These are phyloP conservation scores for Beverwykella pulmonaria DNA, from an alignment of 495 filamentous ascomycete species.

Conservation along the genomic window DNA sequence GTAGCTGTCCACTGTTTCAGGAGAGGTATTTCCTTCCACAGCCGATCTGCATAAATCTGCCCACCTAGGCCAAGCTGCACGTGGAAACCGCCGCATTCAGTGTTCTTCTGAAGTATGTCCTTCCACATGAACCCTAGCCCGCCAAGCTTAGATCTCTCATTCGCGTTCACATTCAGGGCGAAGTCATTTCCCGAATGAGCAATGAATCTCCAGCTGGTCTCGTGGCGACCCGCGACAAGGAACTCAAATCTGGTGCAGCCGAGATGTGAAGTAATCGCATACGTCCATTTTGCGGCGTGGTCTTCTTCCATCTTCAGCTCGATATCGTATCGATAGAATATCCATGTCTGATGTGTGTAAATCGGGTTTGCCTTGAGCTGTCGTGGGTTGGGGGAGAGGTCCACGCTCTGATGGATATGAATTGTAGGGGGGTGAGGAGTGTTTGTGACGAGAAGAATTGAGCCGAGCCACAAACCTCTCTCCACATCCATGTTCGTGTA, in stretches of 20 bases:
- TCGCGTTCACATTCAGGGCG: constrained; percentile 78
- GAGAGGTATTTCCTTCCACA: constrained; percentile 94
- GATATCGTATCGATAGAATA: constrained; percentile 93
- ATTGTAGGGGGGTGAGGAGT: constrained; percentile 94
- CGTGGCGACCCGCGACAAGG: constrained; percentile 86
- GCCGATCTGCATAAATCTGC: constrained; percentile 92
- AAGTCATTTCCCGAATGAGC: constrained; percentile 96
- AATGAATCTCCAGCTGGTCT: constrained; percentile 95
- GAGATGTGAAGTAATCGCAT: constrained; percentile 94
- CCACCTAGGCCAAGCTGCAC: constrained; percentile 87
- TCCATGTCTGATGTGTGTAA: constrained; percentile 86
- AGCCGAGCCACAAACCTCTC: constrained; percentile 84
- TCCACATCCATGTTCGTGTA: constrained; percentile 98
- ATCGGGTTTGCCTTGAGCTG: constrained; percentile 86
- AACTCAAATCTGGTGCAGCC: constrained; percentile 98
- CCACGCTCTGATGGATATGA: constrained; percentile 87
- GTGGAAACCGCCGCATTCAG: constrained; percentile 94
- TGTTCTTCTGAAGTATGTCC: constrained; percentile 95
- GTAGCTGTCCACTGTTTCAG: constrained; percentile 92
- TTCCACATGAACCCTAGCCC: constrained; percentile 98
- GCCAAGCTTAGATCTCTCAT: constrained; percentile 80
- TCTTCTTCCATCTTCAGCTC: constrained; percentile 88
- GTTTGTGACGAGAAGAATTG: constrained; percentile 83
- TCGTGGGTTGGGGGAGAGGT: constrained; percentile 85
- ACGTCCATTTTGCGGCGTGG: constrained; percentile 88